Evolutionary conservation across 257 asterid species (phyloP), one percentile per base, ranked within the genome.

Genomic region (Anisodus acutangulus): DNA sequence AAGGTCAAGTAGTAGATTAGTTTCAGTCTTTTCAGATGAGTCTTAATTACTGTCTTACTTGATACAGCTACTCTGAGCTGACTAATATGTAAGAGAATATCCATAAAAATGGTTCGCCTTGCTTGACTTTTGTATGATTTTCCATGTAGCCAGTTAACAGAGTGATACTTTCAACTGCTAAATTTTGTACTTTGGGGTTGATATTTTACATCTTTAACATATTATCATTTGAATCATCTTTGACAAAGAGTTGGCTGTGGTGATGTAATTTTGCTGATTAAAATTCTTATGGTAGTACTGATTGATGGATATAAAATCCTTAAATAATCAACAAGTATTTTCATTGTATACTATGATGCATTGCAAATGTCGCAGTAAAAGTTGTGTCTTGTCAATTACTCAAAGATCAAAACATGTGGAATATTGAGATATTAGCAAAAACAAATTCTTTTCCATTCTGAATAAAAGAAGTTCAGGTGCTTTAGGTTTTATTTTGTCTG

Each of bases 401-500:
- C 9, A 31, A 66, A 13, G 76, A 37, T 67, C 51, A 70, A 31
- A 41, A 4, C 8, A 0, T 43, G 79, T 2, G 26, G 79, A 70
- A 43, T 43, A 3, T 70, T 43, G 35, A 70, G 79, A 70, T 41
- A 16, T 41, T 41, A 59, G 26, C 2, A 17, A 31, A 31, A 31
- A 31, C 26, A 31, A 31, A n/a, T 4, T 6, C 4, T 4, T 10
- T 49, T 12, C 81, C 17, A 19, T 74, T 13, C 45, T 74, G 62
- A 54, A 74, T 49, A 49, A 6, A 49, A 64, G 43, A 26, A 49
- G 39, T 72, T 45, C 81, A 74, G 13, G 22, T 74, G 81, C 62
- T 74, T 49, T 31, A 74, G 4, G 19, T 74, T 74, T 72, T 74
- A 74, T 74, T 74, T 74, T 74, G 81, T 43, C 41, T 74, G 45